Percentiles rank a stretch among this genome's conserved stretches.
Evolutionary conservation across 2,329 filamentous ascomycete genomes (phyloP).

Genomic region (Fusarium sp.): DNA sequence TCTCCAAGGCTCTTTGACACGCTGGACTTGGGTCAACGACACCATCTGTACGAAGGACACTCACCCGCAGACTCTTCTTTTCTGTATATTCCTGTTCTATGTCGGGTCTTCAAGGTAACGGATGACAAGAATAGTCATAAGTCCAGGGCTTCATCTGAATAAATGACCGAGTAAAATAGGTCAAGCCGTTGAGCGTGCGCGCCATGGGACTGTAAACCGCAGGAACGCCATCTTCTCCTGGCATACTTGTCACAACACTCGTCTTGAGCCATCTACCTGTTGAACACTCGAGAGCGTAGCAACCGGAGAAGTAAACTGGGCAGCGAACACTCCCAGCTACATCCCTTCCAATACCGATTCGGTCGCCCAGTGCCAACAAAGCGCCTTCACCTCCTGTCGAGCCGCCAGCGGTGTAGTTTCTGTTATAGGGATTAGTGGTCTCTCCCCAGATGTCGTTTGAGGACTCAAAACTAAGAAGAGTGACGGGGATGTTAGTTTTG

Average conservation of each 20-base stretch:
- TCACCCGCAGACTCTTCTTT: slow-evolving; percentile 63
- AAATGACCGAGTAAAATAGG: slow-evolving; percentile 84
- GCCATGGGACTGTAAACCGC: slow-evolving; percentile 95
- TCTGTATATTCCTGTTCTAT: slow-evolving; percentile 67
- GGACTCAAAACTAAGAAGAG: slow-evolving; percentile 87
- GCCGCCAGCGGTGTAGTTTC: slow-evolving; percentile 87
- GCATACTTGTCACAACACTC: slow-evolving; percentile 88
- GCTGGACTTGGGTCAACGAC: slow-evolving; percentile 90
- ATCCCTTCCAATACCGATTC: slow-evolving; percentile 91
- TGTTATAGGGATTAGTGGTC: slow-evolving; percentile 85
- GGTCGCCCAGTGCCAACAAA: slow-evolving; percentile 82
- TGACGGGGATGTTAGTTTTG: slow-evolving; percentile 91
- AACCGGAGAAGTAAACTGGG: slow-evolving; percentile 90
- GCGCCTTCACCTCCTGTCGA: slow-evolving; percentile 89
- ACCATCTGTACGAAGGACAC: slow-evolving; percentile 81
- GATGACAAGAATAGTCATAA: slow-evolving; percentile 88
- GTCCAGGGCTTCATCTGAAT: slow-evolving; percentile 88
- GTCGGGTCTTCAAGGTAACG: slow-evolving; percentile 80
- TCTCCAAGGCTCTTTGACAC: slow-evolving; percentile 80
- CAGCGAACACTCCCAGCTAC: slow-evolving; percentile 89
- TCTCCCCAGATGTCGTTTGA: slow-evolving; percentile 84
- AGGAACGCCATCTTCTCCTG: slow-evolving; percentile 89
- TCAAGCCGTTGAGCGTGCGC: slow-evolving; percentile 82
- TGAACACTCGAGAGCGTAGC: slow-evolving; percentile 87
- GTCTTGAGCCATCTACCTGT: slow-evolving; percentile 91